A percentile compares a stretch with the other conserved stretches of the same genome.
These are phyloP conservation scores for Toxoplasma gondii DNA, from an alignment of 169 alveolate genomes.

Conservation along the genomic window DNA sequence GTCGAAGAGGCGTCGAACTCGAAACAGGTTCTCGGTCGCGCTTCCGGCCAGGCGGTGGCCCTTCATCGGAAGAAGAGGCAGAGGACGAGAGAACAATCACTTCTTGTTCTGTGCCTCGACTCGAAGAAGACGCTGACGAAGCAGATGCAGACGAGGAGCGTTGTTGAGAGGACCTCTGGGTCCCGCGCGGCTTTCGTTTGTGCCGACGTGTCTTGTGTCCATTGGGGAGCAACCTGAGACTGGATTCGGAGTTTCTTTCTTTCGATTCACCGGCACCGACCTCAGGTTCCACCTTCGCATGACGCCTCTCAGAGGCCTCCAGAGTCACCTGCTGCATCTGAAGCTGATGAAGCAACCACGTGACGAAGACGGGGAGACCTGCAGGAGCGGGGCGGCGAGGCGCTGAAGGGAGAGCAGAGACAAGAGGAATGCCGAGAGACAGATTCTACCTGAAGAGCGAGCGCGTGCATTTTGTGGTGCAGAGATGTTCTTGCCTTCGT, in stretches of 20 bases:
- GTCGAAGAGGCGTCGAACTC: neutral
- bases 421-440: too few relatives aligned
- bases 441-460: too few relatives aligned
- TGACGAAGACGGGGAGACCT: neutral
- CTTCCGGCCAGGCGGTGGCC: neutral
- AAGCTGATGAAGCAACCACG: conserved; percentile 28
- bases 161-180: neutral
- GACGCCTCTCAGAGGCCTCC: neutral
- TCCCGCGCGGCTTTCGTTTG: neutral
- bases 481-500: too few relatives aligned
- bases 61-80: conserved; percentile 21
- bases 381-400: neutral
- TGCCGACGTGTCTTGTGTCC: neutral
- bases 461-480: too few relatives aligned
- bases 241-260: neutral
- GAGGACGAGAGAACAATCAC: conserved; percentile 8
- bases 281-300: neutral
- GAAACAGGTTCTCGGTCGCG: neutral
- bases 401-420: too few relatives aligned
- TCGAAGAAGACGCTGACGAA: neutral
- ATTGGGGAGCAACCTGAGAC: neutral
- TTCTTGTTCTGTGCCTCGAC: neutral
- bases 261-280: neutral
- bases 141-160: conserved; percentile 5
- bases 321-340: neutral